Evolutionary conservation across 306 rosid species (phyloP), one percentile per base, ranked within the genome.

Genomic region (Rosa chinensis): DNA sequence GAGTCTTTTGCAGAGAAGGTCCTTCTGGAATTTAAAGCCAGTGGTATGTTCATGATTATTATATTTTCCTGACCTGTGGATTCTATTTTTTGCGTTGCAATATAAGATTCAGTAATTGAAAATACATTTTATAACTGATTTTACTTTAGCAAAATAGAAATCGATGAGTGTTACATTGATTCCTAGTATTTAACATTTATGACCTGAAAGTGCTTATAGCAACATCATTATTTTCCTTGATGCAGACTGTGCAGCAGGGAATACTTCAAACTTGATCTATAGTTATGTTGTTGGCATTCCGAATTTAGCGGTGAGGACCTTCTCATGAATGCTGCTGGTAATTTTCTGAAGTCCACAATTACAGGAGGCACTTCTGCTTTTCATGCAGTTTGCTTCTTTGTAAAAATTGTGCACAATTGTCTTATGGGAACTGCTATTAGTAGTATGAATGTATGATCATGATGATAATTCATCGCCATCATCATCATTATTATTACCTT

Each of bases 281-380:
- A 75, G 79, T 86, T 90, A 88, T 84, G 91, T 81, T 78, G 83
- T 83, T 77, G 86, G 90, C 91, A 85, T 89, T 85, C 99, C 97
- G 85, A 87, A 91, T 78, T 83, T 92, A 85, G 83, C 21, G 90
- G 99, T 94, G 92, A 87, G 97, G 82, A 87, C 78, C 80, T 86
- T 84, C 83, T 82, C 84, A 77, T 76, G 83, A 84, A 76, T 89
- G 74, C 70, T 82, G 73, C 89, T 86, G 86, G 87, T 88, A 84
- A 80, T 78, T 79, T 84, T 79, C 83, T 70, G 75, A 50, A 78
- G 78, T 77, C 81, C 71, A 64, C 77, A 76, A 82, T 84, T 68
- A 53, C 44, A n/a, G 79, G 80, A 80, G 77, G 85, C 80, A 32
- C 47, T 70, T 83, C 79, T 86, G 85, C 83, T 75, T 82, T 70